A percentile compares a stretch with the other conserved stretches of the same genome.
These are phyloP conservation scores for Ilyonectria robusta DNA, from an alignment of 2,329 filamentous ascomycete species.

Conservation along the genomic window DNA sequence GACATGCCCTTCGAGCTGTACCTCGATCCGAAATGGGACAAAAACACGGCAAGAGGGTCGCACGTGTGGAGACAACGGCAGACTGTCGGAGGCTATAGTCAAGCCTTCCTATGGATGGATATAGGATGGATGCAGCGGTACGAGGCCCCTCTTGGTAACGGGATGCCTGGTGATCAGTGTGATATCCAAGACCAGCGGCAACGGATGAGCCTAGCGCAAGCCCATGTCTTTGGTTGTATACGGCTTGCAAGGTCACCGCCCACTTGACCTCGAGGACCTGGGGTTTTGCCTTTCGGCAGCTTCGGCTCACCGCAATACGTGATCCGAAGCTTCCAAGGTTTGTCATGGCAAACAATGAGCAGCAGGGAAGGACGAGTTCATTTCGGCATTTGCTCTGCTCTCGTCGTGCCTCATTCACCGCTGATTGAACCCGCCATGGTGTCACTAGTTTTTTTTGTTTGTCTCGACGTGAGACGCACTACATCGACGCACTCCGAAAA, in stretches of 20 bases:
- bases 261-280: constrained; percentile 10
- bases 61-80: constrained; percentile 14
- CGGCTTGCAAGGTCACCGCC: neutral
- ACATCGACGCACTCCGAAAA: neutral
- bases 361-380: constrained; percentile 20
- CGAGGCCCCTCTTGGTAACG: constrained; percentile 6
- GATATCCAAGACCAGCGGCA: constrained; percentile 12
- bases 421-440: constrained; percentile 33
- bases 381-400: constrained; percentile 23
- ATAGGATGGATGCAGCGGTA: neutral
- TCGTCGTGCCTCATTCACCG: constrained; percentile 32
- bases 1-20: constrained; percentile 4
- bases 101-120: neutral
- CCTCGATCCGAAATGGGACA: constrained; percentile 21
- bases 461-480: constrained; percentile 30
- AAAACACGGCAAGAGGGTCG: constrained; percentile 22
- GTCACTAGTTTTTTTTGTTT: constrained; percentile 16
- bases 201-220: constrained; percentile 24
- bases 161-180: constrained; percentile 1
- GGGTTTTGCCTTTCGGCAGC: constrained; percentile 20
- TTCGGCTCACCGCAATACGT: constrained; percentile 37
- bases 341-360: constrained; percentile 35
- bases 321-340: constrained; percentile 33
- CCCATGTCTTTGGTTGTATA: constrained; percentile 20
- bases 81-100: constrained; percentile 3